A percentile compares a stretch with the other conserved stretches of the same genome.
Conservation (phyloP, 208 protist genomes). For the Leishmania arabica region DNA sequence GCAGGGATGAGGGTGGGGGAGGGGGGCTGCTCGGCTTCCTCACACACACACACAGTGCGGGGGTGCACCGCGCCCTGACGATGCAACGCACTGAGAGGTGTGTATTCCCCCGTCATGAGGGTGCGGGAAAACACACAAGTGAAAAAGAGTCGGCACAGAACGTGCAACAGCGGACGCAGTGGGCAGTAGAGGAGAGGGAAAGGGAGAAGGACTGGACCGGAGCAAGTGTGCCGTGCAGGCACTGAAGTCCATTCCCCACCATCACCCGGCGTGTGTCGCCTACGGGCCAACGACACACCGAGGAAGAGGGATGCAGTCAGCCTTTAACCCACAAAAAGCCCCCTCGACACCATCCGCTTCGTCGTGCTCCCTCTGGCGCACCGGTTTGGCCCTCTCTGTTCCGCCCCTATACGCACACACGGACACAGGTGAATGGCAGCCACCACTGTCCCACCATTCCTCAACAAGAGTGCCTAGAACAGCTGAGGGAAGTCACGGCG, state of each 20-base stretch:
- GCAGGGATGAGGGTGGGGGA: background rate
- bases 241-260: background rate
- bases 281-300: background rate
- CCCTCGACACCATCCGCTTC: background rate
- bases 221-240: background rate
- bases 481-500: slow-evolving; percentile 68
- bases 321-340: background rate
- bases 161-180: background rate
- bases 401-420: background rate
- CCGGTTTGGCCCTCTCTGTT: background rate
- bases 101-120: background rate
- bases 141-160: background rate
- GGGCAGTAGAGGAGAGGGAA: background rate
- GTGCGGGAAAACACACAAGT: background rate
- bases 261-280: background rate
- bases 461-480: slow-evolving; percentile 24
- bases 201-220: background rate
- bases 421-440: background rate
- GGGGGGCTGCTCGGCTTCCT: background rate
- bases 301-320: background rate
- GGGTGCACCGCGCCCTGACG: background rate
- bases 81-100: background rate
- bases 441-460: background rate
- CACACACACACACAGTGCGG: background rate
- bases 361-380: background rate